Base-by-base conservation (phyloP, 306 rosid genomes). In the Prunus mume region DNA sequence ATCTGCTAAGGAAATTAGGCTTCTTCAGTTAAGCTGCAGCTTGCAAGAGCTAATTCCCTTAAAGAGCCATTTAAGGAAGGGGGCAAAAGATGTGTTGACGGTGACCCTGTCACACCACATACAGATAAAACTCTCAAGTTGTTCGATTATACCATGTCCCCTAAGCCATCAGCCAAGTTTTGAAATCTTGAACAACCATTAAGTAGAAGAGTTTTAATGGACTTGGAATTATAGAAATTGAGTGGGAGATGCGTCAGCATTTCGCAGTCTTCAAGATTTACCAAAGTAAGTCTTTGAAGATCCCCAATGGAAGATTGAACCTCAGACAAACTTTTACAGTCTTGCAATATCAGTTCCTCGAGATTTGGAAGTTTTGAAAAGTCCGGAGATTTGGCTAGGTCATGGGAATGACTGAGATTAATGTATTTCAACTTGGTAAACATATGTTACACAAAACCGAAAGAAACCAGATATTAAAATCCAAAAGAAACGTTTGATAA, bases 281-380 rank as follows among this genome's bases (percentile, higher is more conserved):
- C n/a, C 5, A 74, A 1, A 28, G 80, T 66, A 41, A 87, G 43
- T 20, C 66, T 55, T 0, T 43, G 6, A 5, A 77, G 82, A 75
- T 49, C 2, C 18, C 76, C 87, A 58, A 82, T 71, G 3, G 74
- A 62, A 1, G 57, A 20, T 11, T 81, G 71, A 49, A 80, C 38
- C 27, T 45, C 3, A 10, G 15, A 24, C 73, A 87, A 68, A 0
- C 74, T 76, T 9, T 41, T 55, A 69, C 84, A 84, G 30, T 76
- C 73, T 50, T 47, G 30, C n/a, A 81, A 80, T 45, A 76, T n/a
- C 9, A 86, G 52, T 66, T 81, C 60, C 68, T 75, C 79, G 60
- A 84, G 83, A 76, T 83, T 78, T 2, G 84, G 87, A 15, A 86
- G 12, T 9, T 38, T 19, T 41, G 82, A 83, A 63, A 83, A 86